These are phyloP conservation scores for Tetrahymena malaccensis DNA, from an alignment of 73 alveolate genomes.

Conservation along the genomic window DNA sequence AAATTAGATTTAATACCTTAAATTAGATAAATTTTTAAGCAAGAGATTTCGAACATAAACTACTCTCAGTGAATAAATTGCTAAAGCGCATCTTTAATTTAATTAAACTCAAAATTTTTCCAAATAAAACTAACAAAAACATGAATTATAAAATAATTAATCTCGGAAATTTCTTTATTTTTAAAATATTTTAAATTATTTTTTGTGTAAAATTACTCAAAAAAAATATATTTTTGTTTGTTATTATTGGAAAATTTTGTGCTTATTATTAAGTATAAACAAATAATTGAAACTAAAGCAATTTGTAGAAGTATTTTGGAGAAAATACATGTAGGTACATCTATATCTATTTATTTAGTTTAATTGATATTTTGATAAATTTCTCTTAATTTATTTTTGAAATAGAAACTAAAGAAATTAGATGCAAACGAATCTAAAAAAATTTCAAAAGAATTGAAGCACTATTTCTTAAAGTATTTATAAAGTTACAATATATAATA, in stretches of 20 bases:
- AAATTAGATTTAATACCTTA: constrained; percentile 16
- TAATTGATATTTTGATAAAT: neutral
- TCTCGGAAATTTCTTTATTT: no score
- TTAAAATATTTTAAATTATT: no score
- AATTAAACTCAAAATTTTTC: no score
- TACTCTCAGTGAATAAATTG: neutral
- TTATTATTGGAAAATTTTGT: neutral
- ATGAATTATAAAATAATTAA: no score
- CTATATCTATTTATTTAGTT: no score
- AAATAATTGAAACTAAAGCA: neutral
- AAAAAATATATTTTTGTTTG: neutral
- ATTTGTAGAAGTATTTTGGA: neutral
- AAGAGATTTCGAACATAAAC: neutral
- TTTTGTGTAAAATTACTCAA: no score
- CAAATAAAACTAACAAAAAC: neutral
- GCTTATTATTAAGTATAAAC: no score
- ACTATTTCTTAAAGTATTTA: no score
- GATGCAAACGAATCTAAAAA: neutral
- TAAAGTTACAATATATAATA: neutral
- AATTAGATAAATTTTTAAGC: neutral
- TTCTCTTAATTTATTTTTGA: neutral
- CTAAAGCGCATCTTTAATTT: neutral
- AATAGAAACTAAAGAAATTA: neutral
- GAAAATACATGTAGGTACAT: no score
- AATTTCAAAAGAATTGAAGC: no score